phyloP scores from a whole-genome alignment of 371 early-diverging fungal species.

The Rhizopus delemar region DNA sequence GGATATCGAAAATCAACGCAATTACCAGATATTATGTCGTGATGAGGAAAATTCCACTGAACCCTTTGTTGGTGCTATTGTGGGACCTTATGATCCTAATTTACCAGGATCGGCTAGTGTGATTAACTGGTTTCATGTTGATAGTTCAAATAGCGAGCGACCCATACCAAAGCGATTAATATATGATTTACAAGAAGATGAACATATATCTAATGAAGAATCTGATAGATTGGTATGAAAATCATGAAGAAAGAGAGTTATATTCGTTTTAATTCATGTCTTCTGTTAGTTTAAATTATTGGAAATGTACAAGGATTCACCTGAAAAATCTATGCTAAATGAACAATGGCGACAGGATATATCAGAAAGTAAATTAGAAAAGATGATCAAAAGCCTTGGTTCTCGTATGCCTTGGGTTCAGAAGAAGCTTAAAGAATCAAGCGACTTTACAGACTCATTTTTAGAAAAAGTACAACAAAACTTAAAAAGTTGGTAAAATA shows the following conservation, averaged over 20 bases:
- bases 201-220: conserved; percentile 46
- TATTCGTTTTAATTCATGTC: background rate
- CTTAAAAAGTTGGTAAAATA: conserved; percentile 24
- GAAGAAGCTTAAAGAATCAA: conserved; percentile 19
- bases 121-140: conserved; percentile 83
- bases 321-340: conserved; percentile 61
- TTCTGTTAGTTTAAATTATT: conserved; percentile 54
- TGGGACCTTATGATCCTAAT: conserved; percentile 82
- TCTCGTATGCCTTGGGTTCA: conserved; percentile 79
- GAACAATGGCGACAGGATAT: conserved; percentile 75
- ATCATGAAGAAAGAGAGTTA: background rate
- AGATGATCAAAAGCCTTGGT: conserved; percentile 68
- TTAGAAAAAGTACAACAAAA: conserved; percentile 17
- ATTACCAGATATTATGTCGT: conserved; percentile 74
- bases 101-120: conserved; percentile 77
- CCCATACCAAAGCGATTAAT: conserved; percentile 64
- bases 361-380: conserved; percentile 67
- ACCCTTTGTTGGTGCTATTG: conserved; percentile 91
- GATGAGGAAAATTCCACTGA: conserved; percentile 51
- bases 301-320: conserved; percentile 55
- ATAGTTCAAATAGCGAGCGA: conserved; percentile 41
- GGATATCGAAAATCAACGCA: conserved; percentile 82
- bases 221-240: conserved; percentile 54
- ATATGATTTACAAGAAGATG: conserved; percentile 61
- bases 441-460: conserved; percentile 7